A percentile compares a stretch with the other conserved stretches of the same genome.
Evolutionary conservation across 169 alveolate species (phyloP).

Genomic region (Babesia bovis): DNA sequence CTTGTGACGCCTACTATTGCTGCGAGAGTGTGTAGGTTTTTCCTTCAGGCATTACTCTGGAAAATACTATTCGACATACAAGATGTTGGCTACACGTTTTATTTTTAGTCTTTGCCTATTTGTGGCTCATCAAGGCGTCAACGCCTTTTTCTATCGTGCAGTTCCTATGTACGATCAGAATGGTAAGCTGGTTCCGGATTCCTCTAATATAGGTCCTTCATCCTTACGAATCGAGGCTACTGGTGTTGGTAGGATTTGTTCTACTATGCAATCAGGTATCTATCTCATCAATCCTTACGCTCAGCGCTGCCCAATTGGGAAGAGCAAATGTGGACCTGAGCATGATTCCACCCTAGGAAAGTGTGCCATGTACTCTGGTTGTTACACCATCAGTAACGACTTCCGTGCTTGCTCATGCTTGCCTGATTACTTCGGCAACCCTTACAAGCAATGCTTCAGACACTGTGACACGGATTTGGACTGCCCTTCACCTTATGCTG

Average conservation of each 20-base stretch:
- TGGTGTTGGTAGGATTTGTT: constrained; percentile 18
- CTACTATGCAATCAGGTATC: neutral
- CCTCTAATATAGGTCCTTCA: neutral
- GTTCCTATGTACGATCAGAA: constrained; percentile 19
- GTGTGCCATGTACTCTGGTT: constrained; percentile 33
- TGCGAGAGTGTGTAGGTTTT: neutral
- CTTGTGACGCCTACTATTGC: neutral
- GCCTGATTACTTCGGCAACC: constrained; percentile 61
- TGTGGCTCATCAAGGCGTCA: neutral
- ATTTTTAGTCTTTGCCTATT: neutral
- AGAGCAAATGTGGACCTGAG: constrained; percentile 7
- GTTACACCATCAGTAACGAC: constrained; percentile 29
- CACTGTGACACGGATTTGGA: constrained; percentile 58
- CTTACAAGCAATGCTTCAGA: constrained; percentile 35
- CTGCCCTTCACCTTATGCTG: constrained; percentile 57
- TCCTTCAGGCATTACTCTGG: neutral
- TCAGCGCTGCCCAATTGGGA: constrained; percentile 25
- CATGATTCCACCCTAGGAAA: neutral
- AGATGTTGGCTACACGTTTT: constrained; percentile 4
- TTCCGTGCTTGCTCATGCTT: constrained; percentile 50
- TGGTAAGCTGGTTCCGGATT: constrained; percentile 1
- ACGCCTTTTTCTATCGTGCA: constrained; percentile 31
- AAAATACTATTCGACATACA: neutral
- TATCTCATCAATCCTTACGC: constrained; percentile 19
- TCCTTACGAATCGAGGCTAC: neutral